Evolutionary conservation across 257 asterid genomes (phyloP).

Genomic region (Penstemon davidsonii): DNA sequence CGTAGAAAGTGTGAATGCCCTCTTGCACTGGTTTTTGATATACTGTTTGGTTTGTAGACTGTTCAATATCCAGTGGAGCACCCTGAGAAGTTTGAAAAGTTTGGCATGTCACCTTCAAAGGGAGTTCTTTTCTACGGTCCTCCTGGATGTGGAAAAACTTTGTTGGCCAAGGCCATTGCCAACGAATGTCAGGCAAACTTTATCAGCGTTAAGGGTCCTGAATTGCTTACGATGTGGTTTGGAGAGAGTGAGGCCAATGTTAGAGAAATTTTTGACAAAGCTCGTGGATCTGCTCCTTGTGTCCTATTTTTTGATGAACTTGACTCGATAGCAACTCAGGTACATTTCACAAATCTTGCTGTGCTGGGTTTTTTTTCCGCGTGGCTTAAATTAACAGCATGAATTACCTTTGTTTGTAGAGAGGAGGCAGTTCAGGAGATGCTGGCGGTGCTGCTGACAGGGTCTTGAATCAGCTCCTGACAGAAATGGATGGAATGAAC

Average conservation of each 20-base stretch:
- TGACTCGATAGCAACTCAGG: slow-evolving; percentile 97
- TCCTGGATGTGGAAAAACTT: slow-evolving; percentile 89
- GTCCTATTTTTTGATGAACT: slow-evolving; percentile 90
- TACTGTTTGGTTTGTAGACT: slow-evolving; percentile 47
- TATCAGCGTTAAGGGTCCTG: slow-evolving; percentile 91
- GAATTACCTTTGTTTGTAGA: slow-evolving; percentile 39
- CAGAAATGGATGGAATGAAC: slow-evolving; percentile 59
- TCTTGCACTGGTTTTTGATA: slow-evolving; percentile 9
- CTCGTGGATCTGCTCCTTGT: slow-evolving; percentile 89
- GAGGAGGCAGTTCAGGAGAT: slow-evolving; percentile 84
- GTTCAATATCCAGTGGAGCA: slow-evolving; percentile 98
- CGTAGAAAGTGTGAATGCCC: neutral
- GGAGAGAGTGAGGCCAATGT: slow-evolving; percentile 98
- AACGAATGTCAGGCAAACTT: slow-evolving; percentile 94
- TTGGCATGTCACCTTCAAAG: too few species aligned
- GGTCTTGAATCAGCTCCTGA: slow-evolving; percentile 83
- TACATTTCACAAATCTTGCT: slow-evolving; percentile 25
- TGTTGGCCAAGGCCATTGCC: slow-evolving; percentile 92
- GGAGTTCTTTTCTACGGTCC: slow-evolving; percentile 14
- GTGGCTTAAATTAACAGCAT: neutral
- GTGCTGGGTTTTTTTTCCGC: neutral
- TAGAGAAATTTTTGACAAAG: slow-evolving; percentile 87
- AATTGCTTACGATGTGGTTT: slow-evolving; percentile 93
- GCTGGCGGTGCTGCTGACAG: slow-evolving; percentile 96
- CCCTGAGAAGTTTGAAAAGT: slow-evolving; percentile 52